These are phyloP conservation scores for Vachellia pachyceras DNA, from an alignment of 306 rosid species.

Conservation along the genomic window DNA sequence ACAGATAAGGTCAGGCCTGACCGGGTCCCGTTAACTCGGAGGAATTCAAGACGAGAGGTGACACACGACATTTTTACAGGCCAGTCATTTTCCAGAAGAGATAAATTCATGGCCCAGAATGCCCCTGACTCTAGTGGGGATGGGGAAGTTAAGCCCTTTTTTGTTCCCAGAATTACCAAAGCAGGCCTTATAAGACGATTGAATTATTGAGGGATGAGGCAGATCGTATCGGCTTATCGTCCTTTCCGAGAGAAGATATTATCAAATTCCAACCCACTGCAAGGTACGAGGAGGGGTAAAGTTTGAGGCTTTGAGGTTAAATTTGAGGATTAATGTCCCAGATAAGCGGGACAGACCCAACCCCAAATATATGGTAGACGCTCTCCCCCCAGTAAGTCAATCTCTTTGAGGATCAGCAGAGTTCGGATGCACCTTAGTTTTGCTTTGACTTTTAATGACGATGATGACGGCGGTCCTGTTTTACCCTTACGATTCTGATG, in stretches of 20 bases:
- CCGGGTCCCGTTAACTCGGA: conserved; percentile 43
- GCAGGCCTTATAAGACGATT: neutral
- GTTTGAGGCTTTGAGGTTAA: neutral
- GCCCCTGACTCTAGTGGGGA: no score
- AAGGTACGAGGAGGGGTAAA: neutral
- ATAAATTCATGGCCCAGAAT: neutral
- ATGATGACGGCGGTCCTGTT: neutral
- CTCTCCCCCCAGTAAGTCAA: no score
- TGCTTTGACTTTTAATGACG: neutral
- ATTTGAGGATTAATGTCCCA: neutral
- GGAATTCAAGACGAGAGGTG: neutral
- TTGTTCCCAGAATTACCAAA: neutral
- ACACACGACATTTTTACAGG: conserved; percentile 51
- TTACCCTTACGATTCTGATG: neutral
- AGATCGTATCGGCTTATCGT: neutral
- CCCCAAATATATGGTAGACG: neutral
- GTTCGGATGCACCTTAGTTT: neutral
- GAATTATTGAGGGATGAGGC: neutral
- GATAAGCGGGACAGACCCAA: neutral
- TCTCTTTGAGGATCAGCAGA: neutral
- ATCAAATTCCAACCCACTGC: neutral
- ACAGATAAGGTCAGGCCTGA: conserved; percentile 60
- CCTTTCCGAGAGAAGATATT: neutral
- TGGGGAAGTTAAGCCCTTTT: neutral
- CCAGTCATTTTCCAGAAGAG: conserved; percentile 14